Base-by-base conservation (phyloP, 805 yeast species). In the Ogataea siamensis region DNA sequence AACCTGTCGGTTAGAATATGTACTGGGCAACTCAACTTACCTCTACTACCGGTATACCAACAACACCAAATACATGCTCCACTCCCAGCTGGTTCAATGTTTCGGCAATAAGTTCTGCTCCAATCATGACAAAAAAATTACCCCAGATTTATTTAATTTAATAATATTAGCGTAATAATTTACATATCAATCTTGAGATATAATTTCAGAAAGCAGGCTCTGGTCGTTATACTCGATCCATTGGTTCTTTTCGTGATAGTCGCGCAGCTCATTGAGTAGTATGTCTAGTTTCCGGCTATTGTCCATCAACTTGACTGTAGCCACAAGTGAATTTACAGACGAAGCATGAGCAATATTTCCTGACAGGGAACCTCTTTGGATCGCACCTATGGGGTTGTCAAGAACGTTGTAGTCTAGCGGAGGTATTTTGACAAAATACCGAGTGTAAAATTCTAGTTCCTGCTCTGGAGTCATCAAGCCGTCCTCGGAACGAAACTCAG, bases 41-140 rank as follows among this genome's bases (percentile, higher is more conserved):
- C 40, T 82, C 86, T 10, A 82, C 83, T 7, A 82, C 78, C 1
- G 89, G 89, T 31, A 82, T 82, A 0, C 88, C 89, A 4, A 83
- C 88, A 17, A 82, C 68, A 3, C 88, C 89, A 57, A 82, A 82
- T 2, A 80, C 73, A 9, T 68, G 70, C 19, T 67, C 63, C 14
- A 81, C 75, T 1, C 80, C 83, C 11, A 80, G 64, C 6, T 56
- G 51, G 30, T 64, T 59, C 7, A 82, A 61, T 1, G 73, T 41
- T 17, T 57, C 51, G 0, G 84, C 83, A 34, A 80, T 72, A 2
- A 72, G 50, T 17, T 59, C 57, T 0, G 82, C 66, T 2, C 80
- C 80, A 1, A 43, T 28, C 36, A 36, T 22, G 21, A 11, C 18
- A 11, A 36, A 36, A 11, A 12, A 7, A 9, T 31, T 38, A 27